Conservation (phyloP, 345 rosid species). For the Hypericum perforatum region DNA sequence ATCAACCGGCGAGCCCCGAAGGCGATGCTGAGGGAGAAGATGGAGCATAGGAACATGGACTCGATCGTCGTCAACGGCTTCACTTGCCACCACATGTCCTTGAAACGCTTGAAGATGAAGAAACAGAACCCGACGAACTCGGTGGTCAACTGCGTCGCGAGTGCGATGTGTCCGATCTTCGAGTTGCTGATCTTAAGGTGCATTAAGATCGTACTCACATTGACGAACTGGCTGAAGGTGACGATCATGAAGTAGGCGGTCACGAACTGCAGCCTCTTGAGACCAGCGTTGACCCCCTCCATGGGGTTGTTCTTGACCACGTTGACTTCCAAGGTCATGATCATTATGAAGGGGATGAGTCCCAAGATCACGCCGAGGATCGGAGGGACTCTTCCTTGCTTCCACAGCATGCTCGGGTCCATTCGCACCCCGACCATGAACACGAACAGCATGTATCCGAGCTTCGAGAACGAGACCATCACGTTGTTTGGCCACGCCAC, state of each 20-base stretch:
- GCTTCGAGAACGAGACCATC: constrained; percentile 9
- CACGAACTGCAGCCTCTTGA: no score
- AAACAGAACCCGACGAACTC: constrained; percentile 5
- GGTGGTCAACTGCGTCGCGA: constrained; percentile 23
- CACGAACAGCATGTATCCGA: constrained; percentile 21
- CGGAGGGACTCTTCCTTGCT: constrained; percentile 1
- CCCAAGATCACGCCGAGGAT: constrained; percentile 3
- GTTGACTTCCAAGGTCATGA: not conserved
- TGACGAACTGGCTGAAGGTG: constrained; percentile 12
- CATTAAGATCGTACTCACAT: constrained; percentile 21
- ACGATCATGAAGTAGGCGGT: not conserved
- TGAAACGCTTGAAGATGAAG: not conserved
- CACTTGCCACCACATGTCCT: not conserved
- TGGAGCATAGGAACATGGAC: not conserved
- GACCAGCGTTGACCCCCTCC: no score
- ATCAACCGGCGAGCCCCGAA: constrained; percentile 4
- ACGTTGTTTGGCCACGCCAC: not conserved
- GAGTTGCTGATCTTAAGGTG: constrained; percentile 30
- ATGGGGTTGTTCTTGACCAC: not conserved
- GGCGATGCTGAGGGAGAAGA: not conserved
- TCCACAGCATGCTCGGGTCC: no score
- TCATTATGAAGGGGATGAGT: not conserved
- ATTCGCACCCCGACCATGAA: constrained; percentile 10
- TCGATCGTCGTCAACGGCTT: not conserved
- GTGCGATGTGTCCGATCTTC: constrained; percentile 24